Evolutionary conservation across 129 eudicot genomes (phyloP).

Genomic region (Arctium lappa): DNA sequence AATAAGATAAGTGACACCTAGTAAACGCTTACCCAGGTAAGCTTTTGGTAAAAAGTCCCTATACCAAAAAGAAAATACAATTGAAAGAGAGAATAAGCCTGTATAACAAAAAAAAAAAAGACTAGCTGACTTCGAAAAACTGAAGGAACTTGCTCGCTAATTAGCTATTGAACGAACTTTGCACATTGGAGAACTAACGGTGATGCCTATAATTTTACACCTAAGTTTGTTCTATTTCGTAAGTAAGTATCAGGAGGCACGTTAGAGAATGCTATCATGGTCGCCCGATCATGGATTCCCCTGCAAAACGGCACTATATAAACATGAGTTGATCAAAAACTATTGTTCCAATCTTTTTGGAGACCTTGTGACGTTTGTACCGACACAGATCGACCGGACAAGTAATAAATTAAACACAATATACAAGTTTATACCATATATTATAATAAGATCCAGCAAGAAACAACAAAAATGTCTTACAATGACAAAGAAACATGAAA

Average conservation of each 20-base stretch:
- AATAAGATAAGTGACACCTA: no score
- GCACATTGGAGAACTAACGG: not conserved
- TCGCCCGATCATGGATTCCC: not conserved
- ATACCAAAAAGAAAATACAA: not conserved
- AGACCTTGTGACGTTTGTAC: not conserved
- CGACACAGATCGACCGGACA: not conserved
- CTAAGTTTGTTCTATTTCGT: not conserved
- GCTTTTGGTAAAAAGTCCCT: not conserved
- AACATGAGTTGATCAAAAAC: not conserved
- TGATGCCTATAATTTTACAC: not conserved
- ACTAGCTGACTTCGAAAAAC: not conserved
- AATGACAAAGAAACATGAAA: not conserved
- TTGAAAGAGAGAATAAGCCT: not conserved
- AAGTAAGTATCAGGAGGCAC: not conserved
- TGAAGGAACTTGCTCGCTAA: not conserved
- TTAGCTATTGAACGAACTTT: not conserved
- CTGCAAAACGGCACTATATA: not conserved
- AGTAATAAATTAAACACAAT: not conserved
- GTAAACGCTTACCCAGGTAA: not conserved
- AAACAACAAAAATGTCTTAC: not conserved
- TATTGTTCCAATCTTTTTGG: not conserved
- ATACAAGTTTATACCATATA: not conserved
- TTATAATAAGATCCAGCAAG: not conserved
- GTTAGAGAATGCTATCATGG: not conserved
- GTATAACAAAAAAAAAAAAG: no score